Base-by-base conservation (phyloP, 2,329 filamentous ascomycete species). In the Seiridium unicorne region DNA sequence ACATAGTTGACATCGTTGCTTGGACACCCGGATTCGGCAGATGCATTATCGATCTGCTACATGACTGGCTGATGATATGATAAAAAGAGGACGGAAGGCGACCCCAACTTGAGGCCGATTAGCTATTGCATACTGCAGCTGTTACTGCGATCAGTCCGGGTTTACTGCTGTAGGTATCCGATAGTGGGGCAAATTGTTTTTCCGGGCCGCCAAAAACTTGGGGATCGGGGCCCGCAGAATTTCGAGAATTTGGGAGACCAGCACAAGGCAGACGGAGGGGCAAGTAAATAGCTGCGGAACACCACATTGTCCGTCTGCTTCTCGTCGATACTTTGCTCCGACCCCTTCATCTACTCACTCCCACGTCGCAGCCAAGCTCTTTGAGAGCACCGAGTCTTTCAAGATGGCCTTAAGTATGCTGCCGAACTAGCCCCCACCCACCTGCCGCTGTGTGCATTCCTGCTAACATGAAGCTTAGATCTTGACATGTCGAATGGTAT, bases 401-500 rank as follows among this genome's bases (percentile, higher is more conserved):
- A 85, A 77, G 58, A 86, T 86, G 83, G 83, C 84, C 64, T 81
- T 87, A 81, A 84, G 84, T 87, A 80, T 64, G 83, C 31, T 47
- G 54, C 60, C 51, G 56, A 40, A 3, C 51, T 26, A 47, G 57
- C 40, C 60, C 61, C 62, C 58, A 63, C 61, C 62, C 58, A 63
- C 64, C 65, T 63, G 64, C 66, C 65, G 63, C 61, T 51, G 38
- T 58, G 34, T 47, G 62, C 47, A 51, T 63, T 59, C 58, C 51
- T 70, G 63, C 64, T 69, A 65, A 67, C 53, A 32, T 63, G 57
- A 65, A 68, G 74, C 70, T 62, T 56, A 93, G 91, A 94, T 81
- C 82, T 94, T 74, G 91, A 94, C 81, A 81, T 93, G 79, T 89
- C 89, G 64, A 92, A 93, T 76, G 91, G 91, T 94, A 90, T 71